These are phyloP conservation scores for Sistotremastrum suecicum DNA, from an alignment of 768 basidiomycete genomes.

Conservation along the genomic window DNA sequence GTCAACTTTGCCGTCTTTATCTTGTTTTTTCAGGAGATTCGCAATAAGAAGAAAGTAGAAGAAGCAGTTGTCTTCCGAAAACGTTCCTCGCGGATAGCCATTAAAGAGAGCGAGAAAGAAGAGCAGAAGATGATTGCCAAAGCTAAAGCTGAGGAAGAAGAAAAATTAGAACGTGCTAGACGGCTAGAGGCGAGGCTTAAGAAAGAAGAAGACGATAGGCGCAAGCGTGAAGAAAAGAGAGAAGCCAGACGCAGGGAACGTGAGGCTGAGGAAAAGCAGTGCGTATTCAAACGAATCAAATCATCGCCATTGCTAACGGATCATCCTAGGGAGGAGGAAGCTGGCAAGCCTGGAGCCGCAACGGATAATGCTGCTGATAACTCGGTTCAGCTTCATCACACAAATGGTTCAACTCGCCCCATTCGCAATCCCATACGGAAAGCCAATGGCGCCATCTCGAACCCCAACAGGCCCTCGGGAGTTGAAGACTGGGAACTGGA, in stretches of 20 bases:
- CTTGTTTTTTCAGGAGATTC: slow-evolving; percentile 34
- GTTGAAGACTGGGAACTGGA: slow-evolving; percentile 73
- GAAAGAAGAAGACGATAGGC: slow-evolving; percentile 25
- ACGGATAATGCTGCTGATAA: too few relatives aligned
- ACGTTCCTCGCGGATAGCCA: slow-evolving; percentile 77
- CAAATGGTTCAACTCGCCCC: too few relatives aligned
- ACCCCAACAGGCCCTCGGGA: slow-evolving; percentile 37
- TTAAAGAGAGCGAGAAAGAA: slow-evolving; percentile 69
- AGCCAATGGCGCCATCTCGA: slow-evolving; percentile 18
- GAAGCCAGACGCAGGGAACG: slow-evolving; percentile 35
- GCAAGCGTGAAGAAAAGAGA: slow-evolving; percentile 32
- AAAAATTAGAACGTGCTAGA: slow-evolving; percentile 49
- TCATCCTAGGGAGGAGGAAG: too few relatives aligned
- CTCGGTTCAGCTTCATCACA: too few relatives aligned
- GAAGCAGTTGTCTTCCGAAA: slow-evolving; percentile 76
- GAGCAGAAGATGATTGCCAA: slow-evolving; percentile 47
- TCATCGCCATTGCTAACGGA: too few relatives aligned
- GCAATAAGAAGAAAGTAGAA: slow-evolving; percentile 47
- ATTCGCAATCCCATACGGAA: too few relatives aligned
- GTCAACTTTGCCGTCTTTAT: not conserved
- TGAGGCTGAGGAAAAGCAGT: slow-evolving; percentile 24
- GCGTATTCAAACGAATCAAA: not conserved
- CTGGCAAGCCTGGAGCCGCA: too few relatives aligned
- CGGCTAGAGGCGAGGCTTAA: slow-evolving; percentile 27
- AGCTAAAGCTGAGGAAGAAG: slow-evolving; percentile 49